Conservation (phyloP, 768 basidiomycete genomes). For the Paxillus rubicundulus region DNA sequence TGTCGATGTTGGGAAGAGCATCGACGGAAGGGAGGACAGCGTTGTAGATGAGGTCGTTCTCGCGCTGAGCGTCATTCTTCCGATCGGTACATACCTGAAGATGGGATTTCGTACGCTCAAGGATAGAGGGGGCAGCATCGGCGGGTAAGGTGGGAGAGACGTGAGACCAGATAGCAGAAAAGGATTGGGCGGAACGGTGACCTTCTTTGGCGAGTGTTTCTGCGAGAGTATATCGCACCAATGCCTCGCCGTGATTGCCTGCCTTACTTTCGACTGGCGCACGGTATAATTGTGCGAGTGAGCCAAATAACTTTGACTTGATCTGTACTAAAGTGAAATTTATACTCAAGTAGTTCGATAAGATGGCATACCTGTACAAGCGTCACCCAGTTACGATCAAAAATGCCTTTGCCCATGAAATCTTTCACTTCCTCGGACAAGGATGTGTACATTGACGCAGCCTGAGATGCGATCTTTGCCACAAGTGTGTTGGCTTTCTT, state of each 20-base stretch:
- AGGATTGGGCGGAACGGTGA: slow-evolving; percentile 59
- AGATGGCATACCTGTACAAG: slow-evolving; percentile 63
- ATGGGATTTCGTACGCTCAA: slow-evolving; percentile 83
- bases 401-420: slow-evolving; percentile 93
- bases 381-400: slow-evolving; percentile 92
- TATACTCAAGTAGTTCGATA: neutral
- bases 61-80: slow-evolving; percentile 71
- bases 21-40: slow-evolving; percentile 80
- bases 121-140: slow-evolving; percentile 77
- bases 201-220: slow-evolving; percentile 85
- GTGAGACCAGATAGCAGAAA: slow-evolving; percentile 69
- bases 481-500: slow-evolving; percentile 81
- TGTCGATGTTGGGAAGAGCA: slow-evolving; percentile 78
- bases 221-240: slow-evolving; percentile 75
- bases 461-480: slow-evolving; percentile 80
- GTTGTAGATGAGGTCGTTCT: slow-evolving; percentile 98
- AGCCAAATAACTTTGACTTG: slow-evolving; percentile 88
- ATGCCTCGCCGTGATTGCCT: slow-evolving; percentile 82
- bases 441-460: slow-evolving; percentile 74
- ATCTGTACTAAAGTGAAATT: slow-evolving; percentile 46
- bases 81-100: slow-evolving; percentile 73
- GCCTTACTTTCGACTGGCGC: slow-evolving; percentile 72
- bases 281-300: slow-evolving; percentile 85
- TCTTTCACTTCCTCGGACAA: slow-evolving; percentile 94
- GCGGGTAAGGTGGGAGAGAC: slow-evolving; percentile 81